These are phyloP conservation scores for Candida palmyrensis DNA, from an alignment of 805 yeast genomes.

Conservation along the genomic window DNA sequence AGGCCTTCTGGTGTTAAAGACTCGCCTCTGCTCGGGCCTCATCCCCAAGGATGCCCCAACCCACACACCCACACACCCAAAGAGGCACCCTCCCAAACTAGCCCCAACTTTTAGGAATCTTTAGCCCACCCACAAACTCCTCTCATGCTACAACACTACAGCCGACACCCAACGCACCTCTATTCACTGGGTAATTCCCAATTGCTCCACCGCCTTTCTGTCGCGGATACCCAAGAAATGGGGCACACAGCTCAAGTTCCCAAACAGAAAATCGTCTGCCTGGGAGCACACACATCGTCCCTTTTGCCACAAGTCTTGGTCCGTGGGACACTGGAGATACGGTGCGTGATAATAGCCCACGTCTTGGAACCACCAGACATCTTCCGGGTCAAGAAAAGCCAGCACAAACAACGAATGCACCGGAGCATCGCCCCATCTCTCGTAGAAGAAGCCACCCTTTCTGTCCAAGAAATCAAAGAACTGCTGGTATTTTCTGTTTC, in stretches of 20 bases:
- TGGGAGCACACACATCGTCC: conserved; percentile 37
- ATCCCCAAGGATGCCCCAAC: too few species aligned
- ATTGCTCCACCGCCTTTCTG: neutral
- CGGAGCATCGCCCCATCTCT: conserved; percentile 94
- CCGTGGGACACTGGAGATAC: conserved; percentile 54
- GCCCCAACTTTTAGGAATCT: too few species aligned
- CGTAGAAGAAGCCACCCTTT: conserved; percentile 77
- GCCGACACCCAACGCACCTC: too few species aligned
- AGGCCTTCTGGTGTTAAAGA: too few species aligned
- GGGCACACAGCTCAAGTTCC: conserved; percentile 16
- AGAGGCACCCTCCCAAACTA: too few species aligned
- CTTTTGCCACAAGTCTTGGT: conserved; percentile 16
- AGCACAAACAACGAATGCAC: conserved; percentile 78
- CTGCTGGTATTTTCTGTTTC: conserved; percentile 49
- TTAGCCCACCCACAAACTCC: too few species aligned
- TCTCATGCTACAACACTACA: too few species aligned
- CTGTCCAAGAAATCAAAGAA: conserved; percentile 61
- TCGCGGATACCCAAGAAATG: conserved; percentile 11
- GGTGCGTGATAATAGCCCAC: conserved; percentile 75
- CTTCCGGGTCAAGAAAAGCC: conserved; percentile 47
- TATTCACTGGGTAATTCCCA: too few species aligned
- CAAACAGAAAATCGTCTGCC: conserved; percentile 25
- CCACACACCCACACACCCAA: too few species aligned
- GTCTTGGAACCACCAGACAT: conserved; percentile 68
- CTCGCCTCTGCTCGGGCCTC: too few species aligned